Conservation (phyloP, 2,329 filamentous ascomycete species). For the Fusarium metavorans region DNA sequence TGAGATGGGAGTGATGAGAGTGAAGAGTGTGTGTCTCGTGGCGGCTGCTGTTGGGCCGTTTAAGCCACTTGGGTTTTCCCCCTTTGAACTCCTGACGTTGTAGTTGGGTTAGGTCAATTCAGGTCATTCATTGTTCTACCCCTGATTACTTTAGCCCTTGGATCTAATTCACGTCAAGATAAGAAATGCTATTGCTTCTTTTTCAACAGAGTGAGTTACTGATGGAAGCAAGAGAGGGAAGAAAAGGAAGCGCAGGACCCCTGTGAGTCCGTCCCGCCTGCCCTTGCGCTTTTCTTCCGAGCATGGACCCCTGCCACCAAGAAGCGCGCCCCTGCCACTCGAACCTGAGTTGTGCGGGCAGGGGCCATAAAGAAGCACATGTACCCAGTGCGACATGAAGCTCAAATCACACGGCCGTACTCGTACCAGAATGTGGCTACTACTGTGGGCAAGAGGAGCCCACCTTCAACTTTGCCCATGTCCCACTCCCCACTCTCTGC, state of each 20-base stretch:
- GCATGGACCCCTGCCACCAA: constrained; percentile 6
- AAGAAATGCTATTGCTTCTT: constrained; percentile 14
- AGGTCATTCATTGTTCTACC: neutral
- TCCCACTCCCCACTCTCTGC: constrained; percentile 1
- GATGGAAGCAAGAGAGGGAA: constrained; percentile 4
- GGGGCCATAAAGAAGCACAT: neutral
- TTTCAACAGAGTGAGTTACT: neutral
- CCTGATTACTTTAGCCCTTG: neutral
- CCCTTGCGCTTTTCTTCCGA: neutral
- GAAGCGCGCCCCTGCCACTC: constrained; percentile 16
- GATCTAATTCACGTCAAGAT: neutral
- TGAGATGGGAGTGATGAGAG: neutral
- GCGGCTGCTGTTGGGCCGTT: constrained; percentile 19
- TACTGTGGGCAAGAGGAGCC: constrained; percentile 19
- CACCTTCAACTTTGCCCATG: constrained; percentile 1
- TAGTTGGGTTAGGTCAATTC: neutral
- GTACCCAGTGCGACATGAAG: constrained; percentile 31
- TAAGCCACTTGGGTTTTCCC: constrained; percentile 2
- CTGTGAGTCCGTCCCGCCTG: constrained; percentile 1
- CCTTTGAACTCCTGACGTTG: neutral
- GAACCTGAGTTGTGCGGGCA: constrained; percentile 4
- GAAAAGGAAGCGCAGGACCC: constrained; percentile 18
- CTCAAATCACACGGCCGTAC: constrained; percentile 15
- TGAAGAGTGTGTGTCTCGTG: constrained; percentile 9
- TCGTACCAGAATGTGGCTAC: constrained; percentile 42